phyloP scores from a whole-genome alignment of 1,284 basidiomycete species.

The Heterobasidion occidentale region DNA sequence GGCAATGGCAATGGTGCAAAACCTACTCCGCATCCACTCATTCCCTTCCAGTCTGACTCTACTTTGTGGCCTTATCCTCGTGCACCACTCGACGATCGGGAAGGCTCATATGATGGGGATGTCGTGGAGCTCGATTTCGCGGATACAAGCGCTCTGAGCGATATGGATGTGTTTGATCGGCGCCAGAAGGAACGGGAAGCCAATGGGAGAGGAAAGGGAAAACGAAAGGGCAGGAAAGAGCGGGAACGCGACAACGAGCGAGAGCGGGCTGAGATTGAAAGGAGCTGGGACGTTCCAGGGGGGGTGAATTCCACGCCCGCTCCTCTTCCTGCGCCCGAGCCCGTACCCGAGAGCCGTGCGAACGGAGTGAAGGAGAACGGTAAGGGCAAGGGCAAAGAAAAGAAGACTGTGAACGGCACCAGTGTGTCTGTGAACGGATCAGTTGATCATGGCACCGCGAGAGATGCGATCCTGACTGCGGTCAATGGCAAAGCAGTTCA shows the following conservation, averaged over 20 bases:
- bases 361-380: not conserved
- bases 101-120: conserved; percentile 29
- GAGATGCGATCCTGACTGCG: conserved; percentile 7
- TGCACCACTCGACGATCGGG: conserved; percentile 26
- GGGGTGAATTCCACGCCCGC: conserved; percentile 18
- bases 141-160: conserved; percentile 60
- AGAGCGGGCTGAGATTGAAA: conserved; percentile 50
- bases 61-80: conserved; percentile 62
- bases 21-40: conserved; percentile 22
- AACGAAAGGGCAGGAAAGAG: conserved; percentile 24
- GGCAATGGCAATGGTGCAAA: not conserved
- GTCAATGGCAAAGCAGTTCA: conserved; percentile 3
- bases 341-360: not conserved
- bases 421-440: not conserved
- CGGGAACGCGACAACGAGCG: conserved; percentile 30
- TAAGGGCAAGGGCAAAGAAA: not conserved
- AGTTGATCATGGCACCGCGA: not conserved
- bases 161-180: conserved; percentile 22
- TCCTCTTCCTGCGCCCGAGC: not conserved
- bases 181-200: conserved; percentile 29
- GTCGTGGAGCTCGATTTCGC: conserved; percentile 66
- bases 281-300: conserved; percentile 41
- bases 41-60: conserved; percentile 52
- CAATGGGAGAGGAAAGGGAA: conserved; percentile 16
- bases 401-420: not conserved